Evolutionary conservation across 1,284 basidiomycete genomes (phyloP), one percentile per base, ranked within the genome.

Genomic region (Clitocybe nebularis): DNA sequence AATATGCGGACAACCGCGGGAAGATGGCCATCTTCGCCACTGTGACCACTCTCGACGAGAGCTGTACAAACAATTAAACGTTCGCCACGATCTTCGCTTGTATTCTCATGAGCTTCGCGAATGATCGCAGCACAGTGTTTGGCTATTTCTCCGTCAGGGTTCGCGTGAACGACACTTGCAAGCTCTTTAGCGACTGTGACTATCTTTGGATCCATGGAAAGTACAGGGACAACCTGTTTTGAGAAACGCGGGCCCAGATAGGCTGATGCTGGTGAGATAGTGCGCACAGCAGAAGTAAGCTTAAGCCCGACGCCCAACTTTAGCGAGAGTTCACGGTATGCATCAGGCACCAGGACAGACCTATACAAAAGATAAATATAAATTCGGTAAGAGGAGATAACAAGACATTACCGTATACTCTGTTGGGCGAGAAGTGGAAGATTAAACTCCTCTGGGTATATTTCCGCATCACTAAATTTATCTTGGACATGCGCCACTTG

Each of bases 201-300:
- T 13, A 75, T 60, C 20, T 63, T 64, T 60, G 75, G 58, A 64
- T 90, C 68, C 64, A 84, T 63, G 63, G 67, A 59, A 63, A 91
- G 67, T 59, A 72, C 66, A 60, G 86, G 64, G 64, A 89, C 72
- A 63, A 89, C 66, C 53, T 84, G 52, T 53, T 78, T 46, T 54
- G 78, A 67, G 71, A 83, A 64, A 61, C 71, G 66, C 1, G 73
- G 74, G 2, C 75, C 73, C 6, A 76, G 55, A 50, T 70, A 74
- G 2, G 73, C 74, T 3, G 71, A 72, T 30, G 72, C 68, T 1
- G 74, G 74, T n/a, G 74, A 76, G 28, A 78, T 75, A 1, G 74
- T 75, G 44, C 75, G 71, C n/a, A 75, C 63, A 5, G 73, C 73
- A 10, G 72, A 74, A 2, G 75, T 77, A 17, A 78, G 64, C 46